A percentile compares a stretch with the other conserved stretches of the same genome.
These are phyloP conservation scores for Termitomyces sp. DNA, from an alignment of 768 basidiomycete genomes.

Conservation along the genomic window DNA sequence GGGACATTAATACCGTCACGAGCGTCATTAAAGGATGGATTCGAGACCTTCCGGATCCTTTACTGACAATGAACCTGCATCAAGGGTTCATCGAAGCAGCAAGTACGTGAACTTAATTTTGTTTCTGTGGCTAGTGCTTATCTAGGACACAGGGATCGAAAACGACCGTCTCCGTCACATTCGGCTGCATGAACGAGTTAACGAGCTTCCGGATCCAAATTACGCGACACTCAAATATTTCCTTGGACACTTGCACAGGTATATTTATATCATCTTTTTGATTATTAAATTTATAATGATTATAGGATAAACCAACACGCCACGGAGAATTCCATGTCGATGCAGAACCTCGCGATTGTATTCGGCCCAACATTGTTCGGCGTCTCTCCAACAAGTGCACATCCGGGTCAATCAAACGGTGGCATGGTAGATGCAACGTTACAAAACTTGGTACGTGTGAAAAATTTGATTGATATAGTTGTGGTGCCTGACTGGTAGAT, in stretches of 20 bases:
- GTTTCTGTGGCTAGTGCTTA: not conserved
- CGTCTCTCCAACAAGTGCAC: constrained; percentile 38
- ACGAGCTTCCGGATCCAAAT: constrained; percentile 97
- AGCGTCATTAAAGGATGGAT: constrained; percentile 95
- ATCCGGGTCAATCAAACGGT: constrained; percentile 42
- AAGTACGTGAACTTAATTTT: constrained; percentile 32
- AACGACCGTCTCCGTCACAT: constrained; percentile 96
- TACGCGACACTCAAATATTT: constrained; percentile 96
- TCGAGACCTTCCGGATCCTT: constrained; percentile 90
- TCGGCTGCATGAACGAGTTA: constrained; percentile 93
- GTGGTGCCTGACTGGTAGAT: constrained; percentile 12
- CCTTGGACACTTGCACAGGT: constrained; percentile 92
- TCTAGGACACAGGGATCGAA: constrained; percentile 64
- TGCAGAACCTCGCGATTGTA: constrained; percentile 91
- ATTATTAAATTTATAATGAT: not conserved
- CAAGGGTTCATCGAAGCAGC: constrained; percentile 94
- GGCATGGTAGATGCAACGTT: constrained; percentile 67
- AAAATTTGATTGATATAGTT: not conserved
- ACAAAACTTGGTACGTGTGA: constrained; percentile 61
- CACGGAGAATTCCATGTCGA: constrained; percentile 84
- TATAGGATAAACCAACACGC: constrained; percentile 72
- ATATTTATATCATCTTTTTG: constrained; percentile 14
- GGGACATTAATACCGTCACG: constrained; percentile 95
- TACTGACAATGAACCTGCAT: constrained; percentile 81
- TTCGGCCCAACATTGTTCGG: constrained; percentile 98